phyloP scores from a whole-genome alignment of 1,284 basidiomycete genomes.

The Moesziomyces globuligerus region DNA sequence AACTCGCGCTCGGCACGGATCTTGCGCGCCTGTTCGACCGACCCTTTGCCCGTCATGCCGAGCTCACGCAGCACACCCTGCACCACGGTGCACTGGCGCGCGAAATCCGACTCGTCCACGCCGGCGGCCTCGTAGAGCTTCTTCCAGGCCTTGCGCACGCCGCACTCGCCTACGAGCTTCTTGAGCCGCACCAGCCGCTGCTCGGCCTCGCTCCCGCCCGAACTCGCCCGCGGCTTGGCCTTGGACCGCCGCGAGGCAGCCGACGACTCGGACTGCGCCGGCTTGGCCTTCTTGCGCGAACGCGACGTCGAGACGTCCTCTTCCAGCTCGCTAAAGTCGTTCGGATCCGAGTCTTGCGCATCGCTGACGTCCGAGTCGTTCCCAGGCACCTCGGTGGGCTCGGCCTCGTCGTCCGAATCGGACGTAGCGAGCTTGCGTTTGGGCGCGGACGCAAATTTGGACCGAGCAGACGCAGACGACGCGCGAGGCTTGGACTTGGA shows the following conservation, averaged over 20 bases:
- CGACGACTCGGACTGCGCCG: slow-evolving; percentile 3
- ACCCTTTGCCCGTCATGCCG: slow-evolving; percentile 38
- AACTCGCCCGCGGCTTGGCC: neutral
- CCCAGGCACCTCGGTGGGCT: neutral
- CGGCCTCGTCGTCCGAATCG: neutral
- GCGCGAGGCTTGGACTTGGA: neutral
- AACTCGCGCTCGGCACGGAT: slow-evolving; percentile 43
- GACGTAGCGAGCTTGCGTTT: neutral
- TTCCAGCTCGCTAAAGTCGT: slow-evolving; percentile 41
- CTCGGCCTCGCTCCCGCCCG: slow-evolving; percentile 22
- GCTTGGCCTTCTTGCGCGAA: slow-evolving; percentile 7
- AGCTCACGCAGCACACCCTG: slow-evolving; percentile 35
- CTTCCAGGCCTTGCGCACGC: slow-evolving; percentile 46
- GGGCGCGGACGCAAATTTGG: neutral
- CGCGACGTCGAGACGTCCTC: slow-evolving; percentile 23
- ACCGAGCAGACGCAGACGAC: neutral
- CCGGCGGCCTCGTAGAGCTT: slow-evolving; percentile 37
- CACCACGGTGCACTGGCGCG: slow-evolving; percentile 26
- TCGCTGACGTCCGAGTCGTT: neutral
- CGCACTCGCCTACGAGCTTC: slow-evolving; percentile 39
- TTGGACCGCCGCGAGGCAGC: slow-evolving; percentile 2
- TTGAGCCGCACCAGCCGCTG: slow-evolving; percentile 34
- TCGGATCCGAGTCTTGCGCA: neutral
- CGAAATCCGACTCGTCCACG: slow-evolving; percentile 15
- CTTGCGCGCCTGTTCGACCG: slow-evolving; percentile 36